A percentile compares a stretch with the other conserved stretches of the same genome.
Conservation (phyloP, 202 grass and related monocot species). For the Zizania palustris region DNA sequence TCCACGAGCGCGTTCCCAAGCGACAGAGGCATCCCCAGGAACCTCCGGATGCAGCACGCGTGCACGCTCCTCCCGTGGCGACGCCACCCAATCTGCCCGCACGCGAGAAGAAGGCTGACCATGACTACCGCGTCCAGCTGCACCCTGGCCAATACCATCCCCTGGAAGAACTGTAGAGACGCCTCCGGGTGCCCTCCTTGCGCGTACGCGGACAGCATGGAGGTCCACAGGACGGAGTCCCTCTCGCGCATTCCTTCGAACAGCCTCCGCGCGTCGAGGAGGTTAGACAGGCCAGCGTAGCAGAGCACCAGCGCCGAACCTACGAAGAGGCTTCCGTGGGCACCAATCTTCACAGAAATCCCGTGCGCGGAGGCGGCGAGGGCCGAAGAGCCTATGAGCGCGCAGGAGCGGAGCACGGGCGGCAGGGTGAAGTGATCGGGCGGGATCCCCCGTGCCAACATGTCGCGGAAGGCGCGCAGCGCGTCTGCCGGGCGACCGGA, state of each 20-base stretch:
- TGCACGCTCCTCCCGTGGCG: slow-evolving; percentile 60
- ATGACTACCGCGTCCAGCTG: slow-evolving; percentile 63
- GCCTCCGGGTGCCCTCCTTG: slow-evolving; percentile 49
- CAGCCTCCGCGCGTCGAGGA: slow-evolving; percentile 48
- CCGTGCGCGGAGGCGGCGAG: slow-evolving; percentile 51
- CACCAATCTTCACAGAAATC: slow-evolving; percentile 54
- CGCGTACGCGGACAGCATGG: slow-evolving; percentile 72
- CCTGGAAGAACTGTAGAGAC: slow-evolving; percentile 54
- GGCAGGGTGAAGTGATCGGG: slow-evolving; percentile 66
- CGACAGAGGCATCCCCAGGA: slow-evolving; percentile 38
- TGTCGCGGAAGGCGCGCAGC: slow-evolving; percentile 52
- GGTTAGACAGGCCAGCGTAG: slow-evolving; percentile 50
- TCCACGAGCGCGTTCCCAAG: slow-evolving; percentile 70
- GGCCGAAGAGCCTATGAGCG: slow-evolving; percentile 31
- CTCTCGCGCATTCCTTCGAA: slow-evolving; percentile 68
- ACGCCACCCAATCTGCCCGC: slow-evolving; percentile 59
- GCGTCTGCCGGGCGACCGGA: slow-evolving; percentile 46
- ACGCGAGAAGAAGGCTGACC: slow-evolving; percentile 71
- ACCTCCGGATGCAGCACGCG: slow-evolving; percentile 48
- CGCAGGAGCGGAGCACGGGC: slow-evolving; percentile 64
- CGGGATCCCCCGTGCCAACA: slow-evolving; percentile 41
- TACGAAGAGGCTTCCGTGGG: slow-evolving; percentile 55
- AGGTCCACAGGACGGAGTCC: slow-evolving; percentile 73
- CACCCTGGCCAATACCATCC: slow-evolving; percentile 48
- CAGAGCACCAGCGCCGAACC: slow-evolving; percentile 61